These are phyloP conservation scores for Phytopythium mirpurense DNA, from an alignment of 352 stramenopile genomes.

Conservation along the genomic window DNA sequence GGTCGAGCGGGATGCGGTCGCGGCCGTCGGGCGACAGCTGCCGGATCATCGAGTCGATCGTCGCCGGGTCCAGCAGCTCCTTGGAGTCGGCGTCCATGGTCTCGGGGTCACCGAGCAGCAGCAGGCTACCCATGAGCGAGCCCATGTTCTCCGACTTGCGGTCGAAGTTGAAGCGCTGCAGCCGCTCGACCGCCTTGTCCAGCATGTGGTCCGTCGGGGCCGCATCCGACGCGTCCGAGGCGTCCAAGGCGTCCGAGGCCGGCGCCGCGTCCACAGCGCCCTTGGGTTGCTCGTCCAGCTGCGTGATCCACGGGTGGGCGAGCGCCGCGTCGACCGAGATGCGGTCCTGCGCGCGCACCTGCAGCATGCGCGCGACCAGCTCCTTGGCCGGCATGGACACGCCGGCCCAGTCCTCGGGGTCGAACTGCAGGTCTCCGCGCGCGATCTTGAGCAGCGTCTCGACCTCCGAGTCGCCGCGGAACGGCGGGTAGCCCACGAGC, in stretches of 20 bases:
- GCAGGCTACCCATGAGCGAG: constrained; percentile 51
- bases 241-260: no score
- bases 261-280: neutral
- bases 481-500: constrained; percentile 72
- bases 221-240: neutral
- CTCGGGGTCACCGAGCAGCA: constrained; percentile 20
- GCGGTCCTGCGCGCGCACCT: constrained; percentile 64
- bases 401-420: constrained; percentile 51
- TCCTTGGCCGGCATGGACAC: constrained; percentile 59
- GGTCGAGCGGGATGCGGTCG: constrained; percentile 36
- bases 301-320: constrained; percentile 53
- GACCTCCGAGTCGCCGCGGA: constrained; percentile 66
- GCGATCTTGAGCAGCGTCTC: constrained; percentile 79
- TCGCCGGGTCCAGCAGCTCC: constrained; percentile 44
- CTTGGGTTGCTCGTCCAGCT: constrained; percentile 5
- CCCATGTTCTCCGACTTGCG: constrained; percentile 79
- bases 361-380: constrained; percentile 64
- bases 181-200: constrained; percentile 32
- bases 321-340: constrained; percentile 67
- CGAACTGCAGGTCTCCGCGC: constrained; percentile 66
- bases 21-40: constrained; percentile 50
- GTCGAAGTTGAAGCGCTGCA: constrained; percentile 77
- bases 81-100: constrained; percentile 52
- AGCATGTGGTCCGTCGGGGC: constrained; percentile 14
- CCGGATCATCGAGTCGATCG: constrained; percentile 62